Evolutionary conservation across 2,329 filamentous ascomycete species (phyloP).

Genomic region (Orbilia quercus): DNA sequence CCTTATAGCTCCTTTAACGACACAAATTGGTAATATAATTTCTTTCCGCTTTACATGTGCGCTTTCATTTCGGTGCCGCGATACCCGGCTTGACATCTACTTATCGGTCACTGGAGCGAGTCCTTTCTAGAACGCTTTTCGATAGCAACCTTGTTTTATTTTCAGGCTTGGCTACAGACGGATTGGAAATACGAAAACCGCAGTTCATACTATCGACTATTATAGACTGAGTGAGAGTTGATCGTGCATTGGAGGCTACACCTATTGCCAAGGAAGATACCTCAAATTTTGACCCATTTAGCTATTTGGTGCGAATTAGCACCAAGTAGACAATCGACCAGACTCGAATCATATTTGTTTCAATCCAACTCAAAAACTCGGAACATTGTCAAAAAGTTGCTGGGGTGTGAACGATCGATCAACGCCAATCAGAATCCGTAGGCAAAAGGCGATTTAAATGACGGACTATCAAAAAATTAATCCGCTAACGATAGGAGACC

Average conservation of each 20-base stretch:
- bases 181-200: not conserved
- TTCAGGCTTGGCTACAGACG: no score
- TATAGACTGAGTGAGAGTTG: no score
- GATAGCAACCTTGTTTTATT: not conserved
- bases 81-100: not conserved
- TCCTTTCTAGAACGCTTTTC: not conserved
- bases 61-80: constrained; percentile 2
- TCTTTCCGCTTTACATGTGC: not conserved
- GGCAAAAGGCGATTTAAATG: constrained; percentile 4
- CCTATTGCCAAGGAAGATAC: no score
- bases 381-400: constrained; percentile 1
- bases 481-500: constrained; percentile 3
- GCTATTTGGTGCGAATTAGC: not conserved
- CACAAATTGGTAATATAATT: not conserved
- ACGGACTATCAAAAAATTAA: not conserved
- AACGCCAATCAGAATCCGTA: constrained; percentile 1
- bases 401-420: constrained; percentile 2
- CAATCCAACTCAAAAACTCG: constrained; percentile 6
- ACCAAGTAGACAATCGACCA: not conserved
- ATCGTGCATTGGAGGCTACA: no score
- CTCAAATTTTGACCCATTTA: not conserved
- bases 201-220: not conserved
- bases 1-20: constrained; percentile 6
- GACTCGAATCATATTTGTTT: not conserved
- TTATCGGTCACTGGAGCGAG: not conserved